Percentiles rank a stretch among this genome's conserved stretches.
Evolutionary conservation across 495 filamentous ascomycete genomes (phyloP).

Genomic region (Evansstolkia leycettana): DNA sequence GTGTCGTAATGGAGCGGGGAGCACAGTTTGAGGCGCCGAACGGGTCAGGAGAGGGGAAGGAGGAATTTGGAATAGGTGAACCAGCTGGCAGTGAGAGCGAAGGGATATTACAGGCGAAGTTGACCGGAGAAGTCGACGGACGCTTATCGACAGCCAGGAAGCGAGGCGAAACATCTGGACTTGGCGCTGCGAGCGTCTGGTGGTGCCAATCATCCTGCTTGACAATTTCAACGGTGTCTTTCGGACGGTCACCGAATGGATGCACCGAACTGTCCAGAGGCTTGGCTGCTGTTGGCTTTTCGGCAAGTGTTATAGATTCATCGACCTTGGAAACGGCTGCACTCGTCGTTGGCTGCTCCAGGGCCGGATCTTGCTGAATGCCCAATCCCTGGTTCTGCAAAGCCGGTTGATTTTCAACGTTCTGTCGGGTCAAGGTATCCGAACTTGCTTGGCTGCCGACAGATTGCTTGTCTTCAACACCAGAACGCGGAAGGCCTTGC

Average conservation of each 20-base stretch:
- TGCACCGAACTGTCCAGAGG: conserved; percentile 2
- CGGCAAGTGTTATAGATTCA: too few relatives aligned
- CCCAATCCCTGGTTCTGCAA: conserved; percentile 27
- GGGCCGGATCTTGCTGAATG: conserved; percentile 28
- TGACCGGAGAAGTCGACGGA: conserved; percentile 38
- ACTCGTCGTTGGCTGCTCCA: neutral
- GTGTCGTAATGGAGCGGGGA: conserved; percentile 43
- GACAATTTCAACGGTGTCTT: conserved; percentile 16
- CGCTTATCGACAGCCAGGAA: conserved; percentile 34
- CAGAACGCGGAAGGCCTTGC: neutral
- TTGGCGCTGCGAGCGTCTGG: conserved; percentile 15
- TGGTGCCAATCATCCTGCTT: conserved; percentile 20
- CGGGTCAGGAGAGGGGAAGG: conserved; percentile 39
- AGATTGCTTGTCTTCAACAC: conserved; percentile 19
- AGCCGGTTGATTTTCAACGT: conserved; percentile 16
- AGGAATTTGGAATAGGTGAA: conserved; percentile 29
- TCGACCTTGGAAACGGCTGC: neutral
- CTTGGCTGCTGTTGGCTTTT: neutral
- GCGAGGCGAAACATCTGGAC: conserved; percentile 31
- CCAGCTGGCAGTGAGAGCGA: conserved; percentile 31
- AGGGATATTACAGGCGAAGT: conserved; percentile 36
- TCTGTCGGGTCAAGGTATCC: conserved; percentile 25
- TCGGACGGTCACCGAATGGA: conserved; percentile 11
- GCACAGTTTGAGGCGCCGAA: conserved; percentile 38
- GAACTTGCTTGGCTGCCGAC: conserved; percentile 23